Percentiles rank a stretch among this genome's conserved stretches.
phyloP scores from a whole-genome alignment of 2,329 filamentous ascomycete genomes.

The Ophiostoma novo-ulmi region DNA sequence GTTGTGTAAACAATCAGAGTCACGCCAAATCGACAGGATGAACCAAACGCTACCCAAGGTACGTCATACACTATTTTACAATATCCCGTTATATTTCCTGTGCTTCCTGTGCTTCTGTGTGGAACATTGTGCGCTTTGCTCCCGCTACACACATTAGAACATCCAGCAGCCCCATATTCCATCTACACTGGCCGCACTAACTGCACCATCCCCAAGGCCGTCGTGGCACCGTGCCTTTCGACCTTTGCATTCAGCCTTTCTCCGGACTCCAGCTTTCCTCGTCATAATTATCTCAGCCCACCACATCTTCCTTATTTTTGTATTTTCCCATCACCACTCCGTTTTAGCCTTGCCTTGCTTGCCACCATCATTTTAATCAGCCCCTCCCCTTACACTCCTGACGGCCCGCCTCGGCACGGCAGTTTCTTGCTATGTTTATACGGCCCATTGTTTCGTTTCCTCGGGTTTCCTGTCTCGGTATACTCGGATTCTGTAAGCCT shows the following conservation, averaged over 20 bases:
- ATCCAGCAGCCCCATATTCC: not conserved
- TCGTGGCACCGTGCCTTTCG: not conserved
- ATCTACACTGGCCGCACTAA: not conserved
- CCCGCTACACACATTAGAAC: not conserved
- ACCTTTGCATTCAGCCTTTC: not conserved
- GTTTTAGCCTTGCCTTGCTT: not conserved
- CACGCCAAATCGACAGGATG: not conserved
- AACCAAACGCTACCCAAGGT: conserved; percentile 18
- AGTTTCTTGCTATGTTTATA: not conserved
- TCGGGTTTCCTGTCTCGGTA: conserved; percentile 8
- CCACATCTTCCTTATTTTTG: not conserved
- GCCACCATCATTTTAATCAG: not conserved
- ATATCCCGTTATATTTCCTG: not conserved
- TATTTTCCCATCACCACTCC: not conserved
- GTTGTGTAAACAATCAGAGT: not conserved
- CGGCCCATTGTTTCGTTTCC: not conserved
- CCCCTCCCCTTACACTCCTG: not conserved
- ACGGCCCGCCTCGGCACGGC: conserved; percentile 1
- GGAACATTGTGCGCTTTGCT: not conserved
- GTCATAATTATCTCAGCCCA: not conserved
- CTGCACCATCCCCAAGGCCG: not conserved
- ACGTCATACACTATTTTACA: conserved; percentile 4
- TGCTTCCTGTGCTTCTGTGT: not conserved
- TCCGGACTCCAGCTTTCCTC: not conserved
- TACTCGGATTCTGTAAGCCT: not conserved